Conservation (phyloP, 148 eudicot species). For the Polygonum aviculare region DNA sequence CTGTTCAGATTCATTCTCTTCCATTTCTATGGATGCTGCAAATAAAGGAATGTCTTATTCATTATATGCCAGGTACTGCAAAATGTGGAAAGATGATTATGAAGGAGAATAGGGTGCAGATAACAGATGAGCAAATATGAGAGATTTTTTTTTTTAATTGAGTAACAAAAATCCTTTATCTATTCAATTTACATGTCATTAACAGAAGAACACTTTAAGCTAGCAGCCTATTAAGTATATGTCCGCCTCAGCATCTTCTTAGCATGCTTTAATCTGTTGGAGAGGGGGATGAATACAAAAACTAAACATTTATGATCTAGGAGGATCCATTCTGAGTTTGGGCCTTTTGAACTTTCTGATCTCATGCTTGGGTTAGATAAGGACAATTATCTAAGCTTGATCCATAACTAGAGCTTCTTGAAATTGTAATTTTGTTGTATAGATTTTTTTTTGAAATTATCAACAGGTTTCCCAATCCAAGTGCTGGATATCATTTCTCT, state of each 20-base stretch:
- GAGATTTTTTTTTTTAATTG: not conserved
- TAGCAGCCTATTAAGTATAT: not conserved
- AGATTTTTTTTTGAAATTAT: not conserved
- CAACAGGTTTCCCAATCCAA: not conserved
- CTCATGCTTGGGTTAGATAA: not conserved
- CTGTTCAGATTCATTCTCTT: constrained; percentile 81
- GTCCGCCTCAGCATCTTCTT: not conserved
- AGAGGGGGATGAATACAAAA: not conserved
- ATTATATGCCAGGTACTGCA: constrained; percentile 66
- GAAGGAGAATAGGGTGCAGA: not conserved
- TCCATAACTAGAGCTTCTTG: not conserved
- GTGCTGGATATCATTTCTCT: not conserved
- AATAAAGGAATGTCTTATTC: constrained; percentile 57
- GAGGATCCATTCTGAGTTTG: not conserved
- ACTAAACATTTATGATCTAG: not conserved
- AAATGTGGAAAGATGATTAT: not conserved
- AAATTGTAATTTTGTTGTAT: not conserved
- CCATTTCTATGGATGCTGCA: constrained; percentile 52
- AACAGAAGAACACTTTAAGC: not conserved
- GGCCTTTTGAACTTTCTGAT: not conserved
- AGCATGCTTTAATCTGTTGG: not conserved
- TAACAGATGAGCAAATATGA: not conserved
- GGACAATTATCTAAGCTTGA: not conserved
- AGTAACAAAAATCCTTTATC: not conserved
- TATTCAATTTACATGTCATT: not conserved